Evolutionary conservation across 2,329 filamentous ascomycete genomes (phyloP), one percentile per base, ranked within the genome.

Genomic region (Trichoderma simmonsii): DNA sequence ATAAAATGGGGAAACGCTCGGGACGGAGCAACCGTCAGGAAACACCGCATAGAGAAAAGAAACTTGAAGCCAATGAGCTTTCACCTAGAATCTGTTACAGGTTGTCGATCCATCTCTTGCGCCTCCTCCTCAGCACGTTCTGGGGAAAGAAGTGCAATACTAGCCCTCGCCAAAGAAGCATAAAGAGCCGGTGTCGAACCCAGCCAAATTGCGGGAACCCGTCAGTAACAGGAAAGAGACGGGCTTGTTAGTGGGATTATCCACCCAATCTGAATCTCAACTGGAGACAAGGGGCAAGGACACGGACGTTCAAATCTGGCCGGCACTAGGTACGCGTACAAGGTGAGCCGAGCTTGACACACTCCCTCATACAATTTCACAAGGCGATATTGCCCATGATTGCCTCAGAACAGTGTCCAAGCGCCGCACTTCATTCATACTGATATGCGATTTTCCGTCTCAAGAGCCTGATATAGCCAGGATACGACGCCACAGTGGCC

Each of bases 81-180:
- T 30, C 24, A 61, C 18, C n/a, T 51, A 56, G 21, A 36, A 26
- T 71, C 18, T 32, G 68, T 57, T 56, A 71, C 68, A 64, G 26
- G 28, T 14, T 5, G 54, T 39, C 36, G 43, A 61, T 64, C 68
- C 32, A 64, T 71, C 60, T 71, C 60, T 39, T 71, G 60, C 59
- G 43, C 68, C 60, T 63, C 32, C 60, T 30, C 68, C 48, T 63
- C 32, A 12, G 36, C 51, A 61, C 57, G n/a, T n/a, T 62, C 30
- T 51, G 54, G 39, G 66, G 66, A 51, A 48, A 21, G 39, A 61
- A 61, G 6, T 12, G 15, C 60, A 39, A 60, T 63, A 32, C 60
- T 56, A 39, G 68, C 32, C 34, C 34, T 71, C 60, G 24, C 60
- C 54, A 59, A 26, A 64, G 48, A 39, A 59, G 48, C 60, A 39